Conservation (phyloP, 768 basidiomycete genomes). For the Amyloporia xantha region DNA sequence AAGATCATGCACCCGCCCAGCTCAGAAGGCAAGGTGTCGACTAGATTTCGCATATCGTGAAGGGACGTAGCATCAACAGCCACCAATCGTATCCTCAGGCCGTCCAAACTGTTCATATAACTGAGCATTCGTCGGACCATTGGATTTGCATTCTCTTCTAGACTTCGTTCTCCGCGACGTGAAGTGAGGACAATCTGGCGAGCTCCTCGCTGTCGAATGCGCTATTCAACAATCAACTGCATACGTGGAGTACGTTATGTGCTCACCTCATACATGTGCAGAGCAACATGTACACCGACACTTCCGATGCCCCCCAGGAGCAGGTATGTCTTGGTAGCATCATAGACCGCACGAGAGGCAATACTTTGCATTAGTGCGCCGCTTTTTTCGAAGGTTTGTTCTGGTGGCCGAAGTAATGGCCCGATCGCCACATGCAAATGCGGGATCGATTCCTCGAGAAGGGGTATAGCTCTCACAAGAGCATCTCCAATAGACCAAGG, state of each 20-base stretch:
- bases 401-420: neutral
- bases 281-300: slow-evolving; percentile 30
- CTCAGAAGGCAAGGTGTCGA: slow-evolving; percentile 1
- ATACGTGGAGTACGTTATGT: slow-evolving; percentile 26
- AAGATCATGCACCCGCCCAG: slow-evolving; percentile 16
- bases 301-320: slow-evolving; percentile 35
- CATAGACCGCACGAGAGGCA: slow-evolving; percentile 14
- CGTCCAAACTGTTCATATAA: slow-evolving; percentile 6
- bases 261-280: slow-evolving; percentile 37
- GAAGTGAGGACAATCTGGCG: slow-evolving; percentile 15
- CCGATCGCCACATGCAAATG: neutral
- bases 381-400: neutral
- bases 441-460: neutral
- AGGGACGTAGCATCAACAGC: slow-evolving; percentile 8
- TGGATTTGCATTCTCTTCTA: slow-evolving; percentile 1
- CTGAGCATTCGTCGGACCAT: slow-evolving; percentile 4
- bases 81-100: slow-evolving; percentile 5
- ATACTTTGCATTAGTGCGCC: neutral
- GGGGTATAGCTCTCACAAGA: slow-evolving; percentile 1
- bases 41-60: slow-evolving; percentile 1
- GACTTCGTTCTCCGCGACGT: slow-evolving; percentile 6
- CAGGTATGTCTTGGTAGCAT: slow-evolving; percentile 22
- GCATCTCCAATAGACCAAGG: slow-evolving; percentile 13
- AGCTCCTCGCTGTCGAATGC: slow-evolving; percentile 31
- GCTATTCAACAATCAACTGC: slow-evolving; percentile 30